Conservation (phyloP, 805 yeast genomes). For the Hermanozyma aechmeae region DNA sequence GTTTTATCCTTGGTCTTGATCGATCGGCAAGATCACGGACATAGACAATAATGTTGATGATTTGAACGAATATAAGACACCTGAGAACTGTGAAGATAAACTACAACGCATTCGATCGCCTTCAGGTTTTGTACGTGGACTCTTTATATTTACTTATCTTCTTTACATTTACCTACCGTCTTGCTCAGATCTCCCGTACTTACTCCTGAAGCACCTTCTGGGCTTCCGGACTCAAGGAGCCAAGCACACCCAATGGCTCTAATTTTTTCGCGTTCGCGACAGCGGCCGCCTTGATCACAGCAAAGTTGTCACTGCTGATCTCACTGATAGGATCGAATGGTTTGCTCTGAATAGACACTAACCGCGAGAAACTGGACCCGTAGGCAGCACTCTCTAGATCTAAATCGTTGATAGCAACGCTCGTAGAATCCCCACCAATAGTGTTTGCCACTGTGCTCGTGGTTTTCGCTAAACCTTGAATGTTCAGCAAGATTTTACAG, state of each 20-base stretch:
- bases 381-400: slow-evolving; percentile 66
- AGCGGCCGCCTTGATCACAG: slow-evolving; percentile 18
- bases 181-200: too few relatives aligned
- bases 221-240: slow-evolving; percentile 16
- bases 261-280: slow-evolving; percentile 18
- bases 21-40: too few relatives aligned
- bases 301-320: slow-evolving; percentile 29
- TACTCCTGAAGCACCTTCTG: slow-evolving; percentile 3
- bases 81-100: too few relatives aligned
- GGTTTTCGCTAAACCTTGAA: slow-evolving; percentile 18
- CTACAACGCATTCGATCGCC: too few relatives aligned
- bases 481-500: slow-evolving; percentile 17
- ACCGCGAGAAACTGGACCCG: slow-evolving; percentile 76
- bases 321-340: slow-evolving; percentile 65
- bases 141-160: too few relatives aligned
- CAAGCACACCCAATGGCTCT: slow-evolving; percentile 14
- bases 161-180: too few relatives aligned
- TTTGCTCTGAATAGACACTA: slow-evolving; percentile 51
- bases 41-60: too few relatives aligned
- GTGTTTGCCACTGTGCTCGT: slow-evolving; percentile 10
- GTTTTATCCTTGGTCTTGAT: too few relatives aligned
- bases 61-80: too few relatives aligned
- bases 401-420: slow-evolving; percentile 32
- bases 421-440: slow-evolving; percentile 9
- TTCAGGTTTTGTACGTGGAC: too few relatives aligned